Percentiles rank a stretch among this genome's conserved stretches.
Evolutionary conservation across 768 basidiomycete species (phyloP).

Genomic region (Clitopilus hobsonii): DNA sequence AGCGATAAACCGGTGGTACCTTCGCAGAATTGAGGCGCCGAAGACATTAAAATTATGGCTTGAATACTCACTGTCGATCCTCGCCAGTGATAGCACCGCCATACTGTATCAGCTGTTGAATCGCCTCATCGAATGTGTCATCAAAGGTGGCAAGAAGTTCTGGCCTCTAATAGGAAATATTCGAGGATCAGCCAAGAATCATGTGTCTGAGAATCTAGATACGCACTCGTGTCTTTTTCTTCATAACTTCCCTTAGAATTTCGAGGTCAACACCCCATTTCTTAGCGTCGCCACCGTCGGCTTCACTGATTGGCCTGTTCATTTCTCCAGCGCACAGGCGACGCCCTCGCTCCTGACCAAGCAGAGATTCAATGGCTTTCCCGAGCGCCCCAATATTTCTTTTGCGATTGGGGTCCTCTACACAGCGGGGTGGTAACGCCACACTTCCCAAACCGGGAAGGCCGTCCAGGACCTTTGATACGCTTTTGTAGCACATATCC

Average conservation of each 20-base stretch:
- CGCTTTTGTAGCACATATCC: constrained; percentile 39
- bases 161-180: constrained; percentile 34
- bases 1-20: constrained; percentile 71
- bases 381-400: constrained; percentile 70
- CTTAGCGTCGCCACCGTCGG: constrained; percentile 66
- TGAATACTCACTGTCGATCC: constrained; percentile 53
- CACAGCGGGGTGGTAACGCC: constrained; percentile 70
- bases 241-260: constrained; percentile 52
- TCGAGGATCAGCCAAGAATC: constrained; percentile 9
- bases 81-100: constrained; percentile 66
- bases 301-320: constrained; percentile 27
- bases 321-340: constrained; percentile 52
- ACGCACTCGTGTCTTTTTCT: constrained; percentile 50
- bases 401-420: constrained; percentile 74
- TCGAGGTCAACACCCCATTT: constrained; percentile 71
- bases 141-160: constrained; percentile 55
- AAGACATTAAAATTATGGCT: constrained; percentile 8
- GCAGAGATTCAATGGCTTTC: constrained; percentile 60
- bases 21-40: constrained; percentile 20
- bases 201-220: constrained; percentile 7
- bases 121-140: constrained; percentile 74
- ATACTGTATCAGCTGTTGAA: constrained; percentile 71
- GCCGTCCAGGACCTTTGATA: constrained; percentile 54
- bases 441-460: constrained; percentile 75
- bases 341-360: constrained; percentile 60